These are phyloP conservation scores for Malus fusca DNA, from an alignment of 306 rosid genomes.

Conservation along the genomic window DNA sequence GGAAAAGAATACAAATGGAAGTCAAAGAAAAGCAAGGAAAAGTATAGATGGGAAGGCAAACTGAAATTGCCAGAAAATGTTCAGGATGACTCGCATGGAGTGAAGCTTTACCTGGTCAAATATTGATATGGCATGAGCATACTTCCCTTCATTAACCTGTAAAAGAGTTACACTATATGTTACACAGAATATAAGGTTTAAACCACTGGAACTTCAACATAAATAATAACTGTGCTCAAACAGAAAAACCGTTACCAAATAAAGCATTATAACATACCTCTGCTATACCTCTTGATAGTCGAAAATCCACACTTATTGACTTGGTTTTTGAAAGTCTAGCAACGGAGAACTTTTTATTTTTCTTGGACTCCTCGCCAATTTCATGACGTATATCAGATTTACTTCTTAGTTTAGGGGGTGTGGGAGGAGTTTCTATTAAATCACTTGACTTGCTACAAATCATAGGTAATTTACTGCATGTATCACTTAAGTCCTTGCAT, in stretches of 20 bases:
- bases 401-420: conserved; percentile 33
- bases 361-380: conserved; percentile 51
- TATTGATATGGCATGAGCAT: conserved; percentile 77
- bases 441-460: conserved; percentile 40
- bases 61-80: neutral
- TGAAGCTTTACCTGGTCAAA: conserved; percentile 66
- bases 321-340: conserved; percentile 68
- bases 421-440: conserved; percentile 35
- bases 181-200: conserved; percentile 5
- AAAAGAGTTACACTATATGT: conserved; percentile 7
- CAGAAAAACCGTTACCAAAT: neutral
- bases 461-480: conserved; percentile 46
- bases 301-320: conserved; percentile 86
- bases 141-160: conserved; percentile 96
- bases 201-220: conserved; percentile 1
- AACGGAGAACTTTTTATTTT: conserved; percentile 65
- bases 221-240: conserved; percentile 9
- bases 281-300: conserved; percentile 92
- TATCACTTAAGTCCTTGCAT: conserved; percentile 53
- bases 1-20: neutral
- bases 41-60: neutral
- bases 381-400: conserved; percentile 33
- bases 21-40: conserved; percentile 9
- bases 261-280: conserved; percentile 50
- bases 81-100: conserved; percentile 14